Base-by-base conservation (phyloP, 2,329 filamentous ascomycete species). In the Sclerotinia trifoliorum region DNA sequence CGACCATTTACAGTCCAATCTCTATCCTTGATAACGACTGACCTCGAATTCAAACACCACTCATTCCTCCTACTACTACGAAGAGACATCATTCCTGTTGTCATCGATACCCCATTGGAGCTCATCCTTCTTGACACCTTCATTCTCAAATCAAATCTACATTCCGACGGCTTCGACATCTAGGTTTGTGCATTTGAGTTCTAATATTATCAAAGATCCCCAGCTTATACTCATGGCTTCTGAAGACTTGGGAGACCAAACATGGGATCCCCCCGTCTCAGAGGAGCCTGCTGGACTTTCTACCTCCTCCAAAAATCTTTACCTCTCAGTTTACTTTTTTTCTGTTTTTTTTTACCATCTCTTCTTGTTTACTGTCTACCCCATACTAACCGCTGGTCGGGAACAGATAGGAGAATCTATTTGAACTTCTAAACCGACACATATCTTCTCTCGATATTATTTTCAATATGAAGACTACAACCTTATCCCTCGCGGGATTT, bases 401-500 rank as follows among this genome's bases (percentile, higher is more conserved):
- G 29, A 48, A 62, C 17, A 61, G 55, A 67, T n/a, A 63, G 29
- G 42, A 44, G 39, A 35, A 58, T 35, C 54, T 51, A 58, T 58
- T 48, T 51, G 35, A 19, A 35, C 7, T 49, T 49, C 5, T 21
- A 39, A 49, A 26, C 4, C 42, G 29, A 58, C 11, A 48, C 26
- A 35, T 26, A 54, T 13, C 11, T 56, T 44, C n/a, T 24, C 63
- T 39, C 42, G 15, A 49, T 66, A 46, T 32, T 39, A 48, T 29
- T 42, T 66, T 72, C 70, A 80, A 72, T 68, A 86, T 86, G 84
- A 83, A 81, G 78, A 74, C 77, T 70, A 72, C 77, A 60, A 70
- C 70, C 63, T 74, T 82, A 61, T 77, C 77, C 69, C 68, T 81
- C 68, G 76, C 78, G 62, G 73, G 80, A 48, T 68, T 80, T 63